Percentiles rank a stretch among this genome's conserved stretches.
Conservation (phyloP, 371 early-diverging fungal species). For the Haplosporangium sp. region DNA sequence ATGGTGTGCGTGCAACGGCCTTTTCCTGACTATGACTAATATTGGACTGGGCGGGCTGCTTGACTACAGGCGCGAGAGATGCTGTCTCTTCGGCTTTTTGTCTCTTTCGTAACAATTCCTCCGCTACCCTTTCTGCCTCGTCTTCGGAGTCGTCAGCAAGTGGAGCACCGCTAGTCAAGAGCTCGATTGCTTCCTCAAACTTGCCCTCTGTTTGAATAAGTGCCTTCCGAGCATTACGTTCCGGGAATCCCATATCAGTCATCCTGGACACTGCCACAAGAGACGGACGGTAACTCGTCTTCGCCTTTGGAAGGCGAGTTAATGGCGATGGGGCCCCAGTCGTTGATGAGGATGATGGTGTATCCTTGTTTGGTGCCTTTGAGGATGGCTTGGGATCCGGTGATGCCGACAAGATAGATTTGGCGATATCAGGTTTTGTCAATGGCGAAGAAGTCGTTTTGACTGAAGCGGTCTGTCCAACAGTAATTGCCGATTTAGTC, state of each 20-base stretch:
- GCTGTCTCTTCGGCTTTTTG: conserved; percentile 7
- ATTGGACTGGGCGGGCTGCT: neutral
- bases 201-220: conserved; percentile 54
- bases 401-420: neutral
- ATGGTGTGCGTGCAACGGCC: neutral
- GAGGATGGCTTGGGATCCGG: neutral
- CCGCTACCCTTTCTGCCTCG: conserved; percentile 29
- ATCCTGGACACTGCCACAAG: conserved; percentile 35
- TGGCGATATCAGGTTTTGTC: neutral
- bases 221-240: conserved; percentile 36
- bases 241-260: conserved; percentile 54
- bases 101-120: conserved; percentile 10
- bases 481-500: neutral
- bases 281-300: conserved; percentile 45
- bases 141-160: conserved; percentile 54
- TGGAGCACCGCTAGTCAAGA: conserved; percentile 41
- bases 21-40: neutral
- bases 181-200: conserved; percentile 54
- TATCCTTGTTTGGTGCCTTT: neutral
- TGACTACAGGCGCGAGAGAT: neutral
- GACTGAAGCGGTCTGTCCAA: too few relatives aligned
- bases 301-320: conserved; percentile 21
- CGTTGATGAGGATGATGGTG: neutral
- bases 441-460: too few relatives aligned
- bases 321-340: neutral